Evolutionary conservation across 495 filamentous ascomycete species (phyloP).

Genomic region (Penicillium canariense): DNA sequence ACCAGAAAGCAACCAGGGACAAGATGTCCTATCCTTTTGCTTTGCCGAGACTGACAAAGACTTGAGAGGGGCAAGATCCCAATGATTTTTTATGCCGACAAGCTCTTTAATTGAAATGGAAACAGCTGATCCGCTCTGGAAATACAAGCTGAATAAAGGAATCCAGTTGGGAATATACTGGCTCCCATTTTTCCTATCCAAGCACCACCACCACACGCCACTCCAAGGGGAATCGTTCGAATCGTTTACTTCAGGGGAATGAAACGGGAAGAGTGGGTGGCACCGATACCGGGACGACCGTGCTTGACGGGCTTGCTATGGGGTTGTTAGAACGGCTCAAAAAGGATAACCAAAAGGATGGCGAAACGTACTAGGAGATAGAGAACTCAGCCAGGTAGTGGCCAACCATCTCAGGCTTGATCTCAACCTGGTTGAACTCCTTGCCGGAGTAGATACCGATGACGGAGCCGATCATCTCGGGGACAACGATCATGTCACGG

Average conservation of each 20-base stretch:
- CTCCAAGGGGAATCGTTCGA: conserved; percentile 43
- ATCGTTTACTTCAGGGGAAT: conserved; percentile 94
- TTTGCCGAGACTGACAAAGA: conserved; percentile 19
- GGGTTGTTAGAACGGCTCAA: conserved; percentile 32
- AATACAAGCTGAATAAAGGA: conserved; percentile 46
- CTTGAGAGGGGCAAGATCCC: conserved; percentile 14
- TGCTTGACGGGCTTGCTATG: conserved; percentile 98
- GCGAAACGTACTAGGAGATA: conserved; percentile 88
- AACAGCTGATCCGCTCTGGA: conserved; percentile 48
- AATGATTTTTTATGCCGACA: conserved; percentile 40
- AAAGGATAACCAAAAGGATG: conserved; percentile 26
- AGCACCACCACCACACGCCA: conserved; percentile 43
- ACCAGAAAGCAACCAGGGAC: conserved; percentile 15
- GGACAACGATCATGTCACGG: conserved; percentile 98
- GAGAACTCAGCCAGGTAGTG: conserved; percentile 99
- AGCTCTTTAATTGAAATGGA: conserved; percentile 50
- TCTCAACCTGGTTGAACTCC: conserved; percentile 99
- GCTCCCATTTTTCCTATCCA: conserved; percentile 43
- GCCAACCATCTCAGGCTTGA: conserved; percentile 99
- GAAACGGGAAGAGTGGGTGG: conserved; percentile 99
- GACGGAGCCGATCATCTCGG: conserved; percentile 97
- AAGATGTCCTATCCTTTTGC: conserved; percentile 21
- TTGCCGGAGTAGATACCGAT: conserved; percentile 99
- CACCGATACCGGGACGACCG: conserved; percentile 99
- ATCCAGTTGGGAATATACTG: conserved; percentile 32